These are phyloP conservation scores for Pythium oligandrum DNA, from an alignment of 352 stramenopile species.

Conservation along the genomic window DNA sequence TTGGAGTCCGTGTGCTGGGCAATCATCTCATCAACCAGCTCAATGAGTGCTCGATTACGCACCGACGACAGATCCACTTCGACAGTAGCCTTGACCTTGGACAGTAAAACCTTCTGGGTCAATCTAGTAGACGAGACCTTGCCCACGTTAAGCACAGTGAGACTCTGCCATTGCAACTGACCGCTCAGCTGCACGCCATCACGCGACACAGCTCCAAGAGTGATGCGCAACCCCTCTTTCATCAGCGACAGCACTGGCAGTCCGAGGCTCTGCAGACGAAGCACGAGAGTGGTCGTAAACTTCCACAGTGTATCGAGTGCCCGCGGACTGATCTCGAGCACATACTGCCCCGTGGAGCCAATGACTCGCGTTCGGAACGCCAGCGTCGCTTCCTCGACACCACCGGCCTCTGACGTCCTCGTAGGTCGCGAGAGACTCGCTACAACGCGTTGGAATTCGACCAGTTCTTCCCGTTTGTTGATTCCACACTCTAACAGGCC, in stretches of 20 bases:
- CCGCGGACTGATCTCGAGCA: conserved; percentile 22
- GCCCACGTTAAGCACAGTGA: no score
- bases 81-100: no score
- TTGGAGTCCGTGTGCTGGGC: conserved; percentile 9
- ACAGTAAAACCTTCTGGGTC: no score
- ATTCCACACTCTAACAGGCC: conserved; percentile 42
- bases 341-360: conserved; percentile 7
- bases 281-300: conserved; percentile 33
- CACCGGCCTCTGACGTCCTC: neutral
- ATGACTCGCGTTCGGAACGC: conserved; percentile 18
- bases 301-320: conserved; percentile 39
- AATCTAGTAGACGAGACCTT: no score
- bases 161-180: no score
- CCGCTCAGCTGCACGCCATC: no score
- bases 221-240: neutral
- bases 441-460: conserved; percentile 41
- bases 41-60: conserved; percentile 25
- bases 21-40: conserved; percentile 38
- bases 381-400: conserved; percentile 19
- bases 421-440: conserved; percentile 23
- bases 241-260: conserved; percentile 14
- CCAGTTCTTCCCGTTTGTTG: conserved; percentile 39
- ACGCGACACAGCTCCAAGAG: no score
- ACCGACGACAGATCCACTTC: conserved; percentile 5
- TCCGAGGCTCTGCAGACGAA: conserved; percentile 43